Evolutionary conservation across 176 grass and related monocot genomes (phyloP).

Genomic region (Lolium rigidum): DNA sequence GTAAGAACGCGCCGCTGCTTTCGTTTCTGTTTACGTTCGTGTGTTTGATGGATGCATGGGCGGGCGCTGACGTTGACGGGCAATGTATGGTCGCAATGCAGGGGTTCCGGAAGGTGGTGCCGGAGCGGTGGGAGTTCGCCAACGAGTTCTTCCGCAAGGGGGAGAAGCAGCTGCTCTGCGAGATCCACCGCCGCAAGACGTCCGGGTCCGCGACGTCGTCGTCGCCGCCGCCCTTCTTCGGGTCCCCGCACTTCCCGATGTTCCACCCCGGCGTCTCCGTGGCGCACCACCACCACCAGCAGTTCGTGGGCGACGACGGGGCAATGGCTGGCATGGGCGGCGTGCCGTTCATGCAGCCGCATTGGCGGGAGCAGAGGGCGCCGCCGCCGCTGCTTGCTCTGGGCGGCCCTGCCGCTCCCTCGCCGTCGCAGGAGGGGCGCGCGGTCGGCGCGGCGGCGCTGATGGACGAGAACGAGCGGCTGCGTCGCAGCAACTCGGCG

Average conservation of each 20-base stretch:
- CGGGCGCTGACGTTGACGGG: background rate
- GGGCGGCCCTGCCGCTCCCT: background rate
- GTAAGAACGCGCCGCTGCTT: conserved; percentile 37
- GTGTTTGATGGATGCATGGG: background rate
- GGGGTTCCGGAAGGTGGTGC: conserved; percentile 87
- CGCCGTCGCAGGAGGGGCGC: conserved; percentile 8
- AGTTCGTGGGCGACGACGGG: conserved; percentile 55
- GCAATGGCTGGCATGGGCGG: conserved; percentile 46
- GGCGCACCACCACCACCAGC: conserved; percentile 49
- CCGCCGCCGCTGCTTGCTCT: conserved; percentile 58
- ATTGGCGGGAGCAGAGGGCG: conserved; percentile 49
- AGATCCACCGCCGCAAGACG: conserved; percentile 95
- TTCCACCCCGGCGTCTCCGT: conserved; percentile 48
- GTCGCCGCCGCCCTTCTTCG: conserved; percentile 64
- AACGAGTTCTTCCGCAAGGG: conserved; percentile 93
- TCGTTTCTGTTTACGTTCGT: background rate
- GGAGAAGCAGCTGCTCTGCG: conserved; percentile 76
- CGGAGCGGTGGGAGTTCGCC: conserved; percentile 91
- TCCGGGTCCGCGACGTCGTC: conserved; percentile 56
- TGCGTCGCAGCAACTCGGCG: conserved; percentile 77
- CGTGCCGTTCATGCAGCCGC: conserved; percentile 45
- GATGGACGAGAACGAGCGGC: conserved; percentile 92
- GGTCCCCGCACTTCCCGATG: conserved; percentile 56
- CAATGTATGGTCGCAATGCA: conserved; percentile 56
- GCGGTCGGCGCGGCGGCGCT: conserved; percentile 62